Conservation (phyloP, 139 green algal species). For the Edaphochlamys debaryana region DNA sequence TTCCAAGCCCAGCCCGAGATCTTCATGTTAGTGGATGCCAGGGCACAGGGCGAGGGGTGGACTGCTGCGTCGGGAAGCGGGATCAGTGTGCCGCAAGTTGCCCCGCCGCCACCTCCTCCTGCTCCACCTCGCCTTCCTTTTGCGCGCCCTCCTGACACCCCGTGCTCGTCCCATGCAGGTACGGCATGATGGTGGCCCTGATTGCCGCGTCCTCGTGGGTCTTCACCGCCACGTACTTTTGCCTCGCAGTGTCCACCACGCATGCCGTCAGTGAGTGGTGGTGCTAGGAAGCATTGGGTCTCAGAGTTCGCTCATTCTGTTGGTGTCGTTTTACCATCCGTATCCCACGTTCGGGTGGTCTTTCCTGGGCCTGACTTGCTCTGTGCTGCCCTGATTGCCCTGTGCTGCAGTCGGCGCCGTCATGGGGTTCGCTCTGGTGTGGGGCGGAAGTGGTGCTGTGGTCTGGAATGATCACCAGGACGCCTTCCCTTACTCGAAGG, state of each 20-base stretch:
- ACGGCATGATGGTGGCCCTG: constrained; percentile 52
- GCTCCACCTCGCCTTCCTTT: no score
- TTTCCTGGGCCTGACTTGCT: not conserved
- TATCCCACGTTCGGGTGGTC: not conserved
- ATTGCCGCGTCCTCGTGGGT: constrained; percentile 40
- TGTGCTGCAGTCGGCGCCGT: constrained; percentile 50
- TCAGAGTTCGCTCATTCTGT: not conserved
- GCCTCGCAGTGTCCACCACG: constrained; percentile 38
- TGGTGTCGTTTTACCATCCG: not conserved
- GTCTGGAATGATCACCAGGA: constrained; percentile 1
- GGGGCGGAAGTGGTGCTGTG: constrained; percentile 14
- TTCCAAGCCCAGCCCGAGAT: constrained; percentile 27
- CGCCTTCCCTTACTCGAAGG: constrained; percentile 40
- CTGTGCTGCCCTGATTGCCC: not conserved
- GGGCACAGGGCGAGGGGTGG: no score
- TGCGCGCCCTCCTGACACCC: no score
- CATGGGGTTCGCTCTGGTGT: constrained; percentile 56
- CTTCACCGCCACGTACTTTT: constrained; percentile 46
- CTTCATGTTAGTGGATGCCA: not conserved
- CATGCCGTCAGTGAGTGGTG: constrained; percentile 48
- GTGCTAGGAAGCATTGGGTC: not conserved
- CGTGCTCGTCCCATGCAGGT: no score
- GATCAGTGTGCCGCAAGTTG: not conserved
- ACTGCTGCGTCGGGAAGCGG: no score
- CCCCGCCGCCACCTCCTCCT: no score